These are phyloP conservation scores for Rhizoclosmatium globosum DNA, from an alignment of 192 early-diverging fungal genomes.

Conservation along the genomic window DNA sequence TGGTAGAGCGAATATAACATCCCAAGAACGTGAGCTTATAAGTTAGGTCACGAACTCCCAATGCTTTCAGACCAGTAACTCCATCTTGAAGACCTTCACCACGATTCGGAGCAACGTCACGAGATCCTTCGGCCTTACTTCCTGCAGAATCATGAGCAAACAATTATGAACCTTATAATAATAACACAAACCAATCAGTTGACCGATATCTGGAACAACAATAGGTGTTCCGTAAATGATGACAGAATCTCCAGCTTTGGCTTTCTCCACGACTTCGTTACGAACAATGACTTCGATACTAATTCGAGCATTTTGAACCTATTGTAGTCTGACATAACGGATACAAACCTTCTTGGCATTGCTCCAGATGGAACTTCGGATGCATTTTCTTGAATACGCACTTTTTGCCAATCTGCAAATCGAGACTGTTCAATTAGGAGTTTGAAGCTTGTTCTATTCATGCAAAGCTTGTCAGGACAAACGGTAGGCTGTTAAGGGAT, in stretches of 20 bases:
- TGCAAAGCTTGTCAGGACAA: slow-evolving; percentile 84
- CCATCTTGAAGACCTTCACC: slow-evolving; percentile 75
- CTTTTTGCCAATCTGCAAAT: slow-evolving; percentile 98
- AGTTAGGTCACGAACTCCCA: slow-evolving; percentile 93
- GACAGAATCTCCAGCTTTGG: slow-evolving; percentile 95
- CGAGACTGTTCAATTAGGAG: slow-evolving; percentile 82
- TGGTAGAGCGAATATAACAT: slow-evolving; percentile 76
- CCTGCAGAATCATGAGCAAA: slow-evolving; percentile 33
- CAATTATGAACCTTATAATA: not conserved
- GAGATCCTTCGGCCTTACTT: slow-evolving; percentile 62
- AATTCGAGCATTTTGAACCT: not conserved
- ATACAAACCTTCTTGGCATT: slow-evolving; percentile 89
- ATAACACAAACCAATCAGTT: slow-evolving; percentile 65
- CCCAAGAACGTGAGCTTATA: slow-evolving; percentile 92
- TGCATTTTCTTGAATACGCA: slow-evolving; percentile 95
- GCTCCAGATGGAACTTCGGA: slow-evolving; percentile 95
- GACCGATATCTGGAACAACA: slow-evolving; percentile 89
- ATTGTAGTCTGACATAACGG: not conserved
- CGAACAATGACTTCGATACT: slow-evolving; percentile 93
- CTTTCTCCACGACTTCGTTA: slow-evolving; percentile 90
- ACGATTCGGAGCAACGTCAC: slow-evolving; percentile 45
- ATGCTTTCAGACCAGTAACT: slow-evolving; percentile 82
- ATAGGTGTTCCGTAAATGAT: slow-evolving; percentile 88
- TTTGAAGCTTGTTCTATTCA: slow-evolving; percentile 82
- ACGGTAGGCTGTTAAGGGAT: slow-evolving; percentile 69